phyloP scores from a whole-genome alignment of 164 flowering plant genomes.

The Hamamelis virginiana region DNA sequence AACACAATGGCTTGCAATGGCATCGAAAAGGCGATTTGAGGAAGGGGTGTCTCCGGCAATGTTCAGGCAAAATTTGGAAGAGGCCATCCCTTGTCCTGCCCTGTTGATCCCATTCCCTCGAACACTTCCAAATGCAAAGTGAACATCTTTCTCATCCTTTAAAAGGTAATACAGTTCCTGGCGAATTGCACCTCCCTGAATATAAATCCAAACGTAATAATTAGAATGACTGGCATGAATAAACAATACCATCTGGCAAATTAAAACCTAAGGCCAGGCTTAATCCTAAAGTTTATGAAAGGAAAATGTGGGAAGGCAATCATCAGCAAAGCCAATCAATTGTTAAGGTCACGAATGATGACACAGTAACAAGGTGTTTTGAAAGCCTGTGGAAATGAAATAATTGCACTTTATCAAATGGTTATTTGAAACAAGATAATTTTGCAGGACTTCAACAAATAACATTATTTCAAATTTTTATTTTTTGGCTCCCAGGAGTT shows the following conservation, averaged over 20 bases:
- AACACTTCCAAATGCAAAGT: constrained; percentile 70
- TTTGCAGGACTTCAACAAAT: too few species aligned
- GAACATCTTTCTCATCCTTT: constrained; percentile 81
- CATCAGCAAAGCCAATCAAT: too few species aligned
- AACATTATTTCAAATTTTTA: too few species aligned
- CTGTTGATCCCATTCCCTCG: constrained; percentile 48
- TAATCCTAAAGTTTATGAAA: background rate
- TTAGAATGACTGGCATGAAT: background rate
- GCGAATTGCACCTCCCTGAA: constrained; percentile 81
- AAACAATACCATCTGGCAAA: background rate
- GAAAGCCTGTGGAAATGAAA: too few species aligned
- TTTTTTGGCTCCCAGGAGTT: too few species aligned
- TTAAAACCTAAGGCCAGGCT: background rate
- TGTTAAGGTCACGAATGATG: too few species aligned
- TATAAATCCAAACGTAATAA: constrained; percentile 1
- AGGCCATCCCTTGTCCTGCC: constrained; percentile 78
- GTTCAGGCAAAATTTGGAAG: constrained; percentile 83
- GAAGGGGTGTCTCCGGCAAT: constrained; percentile 98
- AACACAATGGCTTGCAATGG: constrained; percentile 83
- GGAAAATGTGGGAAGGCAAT: background rate
- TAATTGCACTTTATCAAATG: background rate
- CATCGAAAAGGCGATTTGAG: constrained; percentile 89
- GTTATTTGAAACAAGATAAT: background rate
- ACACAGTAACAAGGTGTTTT: too few species aligned
- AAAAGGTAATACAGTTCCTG: constrained; percentile 84